Conservation (phyloP, 2,329 filamentous ascomycete genomes). For the Neodidymelliopsis sp. region DNA sequence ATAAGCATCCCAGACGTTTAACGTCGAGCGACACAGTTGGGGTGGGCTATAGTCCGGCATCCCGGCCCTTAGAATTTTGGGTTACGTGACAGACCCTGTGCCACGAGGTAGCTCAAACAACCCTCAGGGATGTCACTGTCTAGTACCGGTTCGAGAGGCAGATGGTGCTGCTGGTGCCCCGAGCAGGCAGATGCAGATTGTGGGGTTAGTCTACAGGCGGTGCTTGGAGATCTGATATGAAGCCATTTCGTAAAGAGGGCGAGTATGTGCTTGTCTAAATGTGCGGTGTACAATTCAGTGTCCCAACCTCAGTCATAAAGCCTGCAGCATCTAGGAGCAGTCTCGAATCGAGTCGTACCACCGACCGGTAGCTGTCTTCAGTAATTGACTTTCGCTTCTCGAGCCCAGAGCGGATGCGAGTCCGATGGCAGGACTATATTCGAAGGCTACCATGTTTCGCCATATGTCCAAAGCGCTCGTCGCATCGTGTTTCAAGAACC, state of each 20-base stretch:
- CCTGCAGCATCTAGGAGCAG: not conserved
- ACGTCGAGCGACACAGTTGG: slow-evolving; percentile 24
- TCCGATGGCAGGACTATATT: slow-evolving; percentile 2
- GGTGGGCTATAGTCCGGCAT: slow-evolving; percentile 20
- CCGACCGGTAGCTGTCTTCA: not conserved
- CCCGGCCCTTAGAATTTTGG: slow-evolving; percentile 4
- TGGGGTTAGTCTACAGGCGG: not conserved
- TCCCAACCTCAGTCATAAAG: too few species aligned
- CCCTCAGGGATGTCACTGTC: not conserved
- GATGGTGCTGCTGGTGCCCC: not conserved
- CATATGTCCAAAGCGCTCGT: slow-evolving; percentile 14
- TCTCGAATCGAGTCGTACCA: not conserved
- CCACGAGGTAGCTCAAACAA: slow-evolving; percentile 9
- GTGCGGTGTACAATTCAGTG: too few species aligned
- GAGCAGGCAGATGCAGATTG: not conserved
- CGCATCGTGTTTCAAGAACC: slow-evolving; percentile 29
- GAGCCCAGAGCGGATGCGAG: slow-evolving; percentile 7
- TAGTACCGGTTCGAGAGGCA: not conserved
- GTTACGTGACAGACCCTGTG: slow-evolving; percentile 18
- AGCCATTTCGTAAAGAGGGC: too few species aligned
- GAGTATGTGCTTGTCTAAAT: too few species aligned
- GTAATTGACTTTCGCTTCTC: slow-evolving; percentile 2
- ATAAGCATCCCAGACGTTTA: slow-evolving; percentile 30
- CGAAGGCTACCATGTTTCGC: slow-evolving; percentile 35
- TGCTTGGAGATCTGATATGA: too few species aligned